Evolutionary conservation across 768 basidiomycete species (phyloP).

Genomic region (Amanita polypyramis): DNA sequence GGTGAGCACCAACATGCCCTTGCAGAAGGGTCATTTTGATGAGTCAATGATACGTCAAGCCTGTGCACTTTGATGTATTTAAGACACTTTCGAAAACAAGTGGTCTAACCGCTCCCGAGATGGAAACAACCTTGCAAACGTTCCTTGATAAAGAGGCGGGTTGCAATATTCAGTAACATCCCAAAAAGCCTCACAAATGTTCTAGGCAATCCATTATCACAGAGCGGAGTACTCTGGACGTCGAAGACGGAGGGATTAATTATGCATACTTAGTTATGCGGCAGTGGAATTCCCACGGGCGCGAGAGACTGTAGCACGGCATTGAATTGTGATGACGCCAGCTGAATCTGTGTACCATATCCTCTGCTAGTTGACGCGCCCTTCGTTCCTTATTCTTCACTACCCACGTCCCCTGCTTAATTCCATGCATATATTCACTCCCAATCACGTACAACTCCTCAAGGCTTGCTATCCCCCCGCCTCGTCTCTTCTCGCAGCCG

Average conservation of each 20-base stretch:
- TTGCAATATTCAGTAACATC: slow-evolving; percentile 4
- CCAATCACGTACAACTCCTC: slow-evolving; percentile 77
- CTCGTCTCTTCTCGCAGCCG: slow-evolving; percentile 62
- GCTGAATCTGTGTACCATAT: slow-evolving; percentile 2
- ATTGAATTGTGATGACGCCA: background rate
- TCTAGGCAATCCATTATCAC: slow-evolving; percentile 47
- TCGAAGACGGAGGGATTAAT: slow-evolving; percentile 12
- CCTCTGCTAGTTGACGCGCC: background rate
- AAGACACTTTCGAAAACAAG: slow-evolving; percentile 28
- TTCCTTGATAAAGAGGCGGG: slow-evolving; percentile 51
- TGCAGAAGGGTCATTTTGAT: background rate
- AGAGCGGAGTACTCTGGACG: slow-evolving; percentile 23
- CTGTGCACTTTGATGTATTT: slow-evolving; percentile 48
- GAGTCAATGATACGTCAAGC: slow-evolving; percentile 25
- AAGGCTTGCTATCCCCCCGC: slow-evolving; percentile 80
- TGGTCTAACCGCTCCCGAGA: slow-evolving; percentile 16
- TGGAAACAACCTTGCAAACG: slow-evolving; percentile 28
- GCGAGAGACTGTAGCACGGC: background rate
- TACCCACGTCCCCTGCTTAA: slow-evolving; percentile 10
- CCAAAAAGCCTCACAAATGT: background rate
- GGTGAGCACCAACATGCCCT: slow-evolving; percentile 23
- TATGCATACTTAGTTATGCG: background rate
- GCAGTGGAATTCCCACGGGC: slow-evolving; percentile 4
- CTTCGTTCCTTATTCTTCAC: slow-evolving; percentile 7
- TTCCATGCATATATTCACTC: slow-evolving; percentile 66